Evolutionary conservation across 306 rosid genomes (phyloP).

Genomic region (Benincasa hispida): DNA sequence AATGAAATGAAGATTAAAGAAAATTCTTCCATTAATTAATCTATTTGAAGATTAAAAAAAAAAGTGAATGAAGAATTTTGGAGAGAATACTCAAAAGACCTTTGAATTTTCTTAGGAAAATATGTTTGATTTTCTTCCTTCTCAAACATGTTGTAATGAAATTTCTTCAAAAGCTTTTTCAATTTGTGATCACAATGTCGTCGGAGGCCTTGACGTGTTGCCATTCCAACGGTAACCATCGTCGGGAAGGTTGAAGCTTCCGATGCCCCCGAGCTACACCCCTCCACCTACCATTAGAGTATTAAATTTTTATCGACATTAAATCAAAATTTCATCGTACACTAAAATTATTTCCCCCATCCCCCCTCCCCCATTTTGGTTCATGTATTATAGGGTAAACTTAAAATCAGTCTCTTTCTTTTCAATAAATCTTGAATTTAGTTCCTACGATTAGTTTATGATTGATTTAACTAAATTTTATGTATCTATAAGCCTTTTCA

Average conservation of each 20-base stretch:
- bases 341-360: too few relatives aligned
- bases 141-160: background rate
- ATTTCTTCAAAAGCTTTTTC: background rate
- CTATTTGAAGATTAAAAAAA: background rate
- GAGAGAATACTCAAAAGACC: background rate
- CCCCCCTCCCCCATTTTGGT: too few relatives aligned
- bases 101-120: background rate
- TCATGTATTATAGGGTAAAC: too few relatives aligned
- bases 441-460: too few relatives aligned
- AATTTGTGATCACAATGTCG: background rate
- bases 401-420: too few relatives aligned
- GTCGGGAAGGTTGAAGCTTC: slow-evolving; percentile 5
- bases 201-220: slow-evolving; percentile 14
- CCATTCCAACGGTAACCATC: slow-evolving; percentile 18
- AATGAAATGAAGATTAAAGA: too few relatives aligned
- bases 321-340: too few relatives aligned
- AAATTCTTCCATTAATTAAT: background rate
- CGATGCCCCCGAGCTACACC: slow-evolving; percentile 1
- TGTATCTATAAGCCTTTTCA: too few relatives aligned
- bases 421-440: too few relatives aligned
- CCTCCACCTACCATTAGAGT: background rate
- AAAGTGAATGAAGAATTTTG: background rate
- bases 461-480: too few relatives aligned
- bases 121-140: background rate
- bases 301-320: too few relatives aligned